These are phyloP conservation scores for Leucogyrophana mollusca DNA, from an alignment of 768 basidiomycete genomes.

Conservation along the genomic window DNA sequence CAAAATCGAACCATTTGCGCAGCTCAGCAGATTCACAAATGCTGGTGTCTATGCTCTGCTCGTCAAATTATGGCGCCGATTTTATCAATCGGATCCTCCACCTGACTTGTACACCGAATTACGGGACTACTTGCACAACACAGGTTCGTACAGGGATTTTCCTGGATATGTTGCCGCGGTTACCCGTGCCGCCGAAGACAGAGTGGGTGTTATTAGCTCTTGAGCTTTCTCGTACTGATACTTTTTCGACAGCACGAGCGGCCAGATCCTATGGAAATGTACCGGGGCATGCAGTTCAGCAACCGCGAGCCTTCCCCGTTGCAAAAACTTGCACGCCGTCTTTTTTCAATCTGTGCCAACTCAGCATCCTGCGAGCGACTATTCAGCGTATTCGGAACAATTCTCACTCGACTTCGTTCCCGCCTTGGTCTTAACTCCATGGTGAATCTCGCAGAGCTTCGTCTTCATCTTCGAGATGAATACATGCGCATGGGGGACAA, in stretches of 20 bases:
- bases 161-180: too few species aligned
- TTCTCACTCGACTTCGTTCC: conserved; percentile 9
- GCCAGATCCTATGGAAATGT: too few species aligned
- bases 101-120: not conserved
- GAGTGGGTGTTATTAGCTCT: too few species aligned
- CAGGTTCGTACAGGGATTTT: too few species aligned
- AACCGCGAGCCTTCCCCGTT: not conserved
- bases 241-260: too few species aligned
- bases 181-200: too few species aligned
- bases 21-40: not conserved
- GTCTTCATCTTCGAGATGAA: conserved; percentile 28
- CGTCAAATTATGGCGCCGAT: too few species aligned
- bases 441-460: conserved; percentile 16
- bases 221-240: too few species aligned
- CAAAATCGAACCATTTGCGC: conserved; percentile 2
- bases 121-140: conserved; percentile 1
- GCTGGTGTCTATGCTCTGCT: too few species aligned
- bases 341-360: conserved; percentile 14
- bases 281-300: too few species aligned
- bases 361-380: conserved; percentile 14
- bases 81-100: not conserved
- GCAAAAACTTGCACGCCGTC: conserved; percentile 2
- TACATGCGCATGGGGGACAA: conserved; percentile 8
- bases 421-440: conserved; percentile 3
- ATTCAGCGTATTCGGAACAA: conserved; percentile 15